These are phyloP conservation scores for Panellus pusillus DNA, from an alignment of 768 basidiomycete genomes.

Conservation along the genomic window DNA sequence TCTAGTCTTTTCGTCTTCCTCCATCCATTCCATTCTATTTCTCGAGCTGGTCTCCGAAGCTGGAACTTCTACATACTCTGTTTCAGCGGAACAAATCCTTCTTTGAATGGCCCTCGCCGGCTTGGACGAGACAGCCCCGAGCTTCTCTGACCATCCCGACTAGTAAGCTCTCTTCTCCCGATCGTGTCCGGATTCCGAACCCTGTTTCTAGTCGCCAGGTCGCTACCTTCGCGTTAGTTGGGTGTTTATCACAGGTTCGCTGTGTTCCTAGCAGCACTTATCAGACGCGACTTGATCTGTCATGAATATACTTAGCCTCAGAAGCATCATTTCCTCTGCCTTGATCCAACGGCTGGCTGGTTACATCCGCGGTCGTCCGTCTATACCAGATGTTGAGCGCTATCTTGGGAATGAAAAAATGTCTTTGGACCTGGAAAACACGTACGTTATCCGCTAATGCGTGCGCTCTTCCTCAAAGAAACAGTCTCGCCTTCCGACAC, in stretches of 20 bases:
- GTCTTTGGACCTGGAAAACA: conserved; percentile 13
- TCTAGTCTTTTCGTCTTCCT: not conserved
- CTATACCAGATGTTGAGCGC: conserved; percentile 12
- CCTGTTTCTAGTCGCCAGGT: conserved; percentile 32
- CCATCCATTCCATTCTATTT: not conserved
- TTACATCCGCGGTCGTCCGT: conserved; percentile 12
- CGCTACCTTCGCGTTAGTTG: conserved; percentile 41
- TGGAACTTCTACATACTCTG: conserved; percentile 11
- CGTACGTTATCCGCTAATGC: conserved; percentile 1
- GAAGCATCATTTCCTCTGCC: conserved; percentile 18
- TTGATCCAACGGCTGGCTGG: conserved; percentile 18
- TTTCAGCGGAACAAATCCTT: conserved; percentile 16
- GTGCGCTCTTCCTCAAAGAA: not conserved
- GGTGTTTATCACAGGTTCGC: conserved; percentile 36
- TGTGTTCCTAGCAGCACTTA: no score
- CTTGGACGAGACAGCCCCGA: conserved; percentile 16
- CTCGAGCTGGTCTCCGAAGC: conserved; percentile 21
- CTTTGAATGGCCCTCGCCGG: conserved; percentile 22
- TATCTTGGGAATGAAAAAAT: conserved; percentile 11
- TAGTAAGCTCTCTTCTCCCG: conserved; percentile 25
- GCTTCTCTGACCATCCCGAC: conserved; percentile 33
- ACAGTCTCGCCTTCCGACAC: conserved; percentile 14
- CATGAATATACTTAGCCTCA: conserved; percentile 17
- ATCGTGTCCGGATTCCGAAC: not conserved
- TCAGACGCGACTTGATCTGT: not conserved